These are phyloP conservation scores for Botrytis deweyae DNA, from an alignment of 2,329 filamentous ascomycete genomes.

Conservation along the genomic window DNA sequence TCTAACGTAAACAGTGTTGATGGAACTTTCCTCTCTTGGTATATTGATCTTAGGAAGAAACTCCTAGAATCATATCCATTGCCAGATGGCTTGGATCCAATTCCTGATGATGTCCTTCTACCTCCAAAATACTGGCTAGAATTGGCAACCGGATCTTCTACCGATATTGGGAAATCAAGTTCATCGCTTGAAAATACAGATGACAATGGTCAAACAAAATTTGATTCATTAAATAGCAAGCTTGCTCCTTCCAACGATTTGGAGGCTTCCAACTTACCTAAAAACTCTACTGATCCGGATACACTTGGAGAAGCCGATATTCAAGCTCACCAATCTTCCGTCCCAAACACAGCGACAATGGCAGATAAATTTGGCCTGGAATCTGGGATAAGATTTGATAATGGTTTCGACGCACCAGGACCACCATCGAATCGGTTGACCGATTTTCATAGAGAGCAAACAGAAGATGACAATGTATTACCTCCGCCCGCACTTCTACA, in stretches of 20 bases:
- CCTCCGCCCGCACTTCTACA: neutral
- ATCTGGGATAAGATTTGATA: neutral
- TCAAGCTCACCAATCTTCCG: neutral
- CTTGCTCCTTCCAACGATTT: neutral
- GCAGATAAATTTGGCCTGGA: neutral
- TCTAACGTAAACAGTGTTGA: conserved; percentile 60
- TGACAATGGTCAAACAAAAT: neutral
- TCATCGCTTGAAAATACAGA: neutral
- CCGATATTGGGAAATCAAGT: neutral
- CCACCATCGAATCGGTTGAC: conserved; percentile 2
- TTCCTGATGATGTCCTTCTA: conserved; percentile 71
- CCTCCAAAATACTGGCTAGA: conserved; percentile 54
- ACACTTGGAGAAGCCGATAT: neutral
- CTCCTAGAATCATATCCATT: conserved; percentile 69
- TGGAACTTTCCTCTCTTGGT: conserved; percentile 78
- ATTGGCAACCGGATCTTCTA: conserved; percentile 15
- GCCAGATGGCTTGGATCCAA: conserved; percentile 62
- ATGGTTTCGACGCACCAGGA: neutral
- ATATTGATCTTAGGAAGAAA: conserved; percentile 62
- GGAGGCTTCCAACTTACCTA: neutral
- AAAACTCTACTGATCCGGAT: neutral
- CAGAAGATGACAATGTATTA: conserved; percentile 2
- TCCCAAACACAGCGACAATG: neutral
- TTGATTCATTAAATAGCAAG: neutral
- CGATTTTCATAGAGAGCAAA: neutral